These are phyloP conservation scores for Aspergillus cavernicola DNA, from an alignment of 495 filamentous ascomycete species.

Conservation along the genomic window DNA sequence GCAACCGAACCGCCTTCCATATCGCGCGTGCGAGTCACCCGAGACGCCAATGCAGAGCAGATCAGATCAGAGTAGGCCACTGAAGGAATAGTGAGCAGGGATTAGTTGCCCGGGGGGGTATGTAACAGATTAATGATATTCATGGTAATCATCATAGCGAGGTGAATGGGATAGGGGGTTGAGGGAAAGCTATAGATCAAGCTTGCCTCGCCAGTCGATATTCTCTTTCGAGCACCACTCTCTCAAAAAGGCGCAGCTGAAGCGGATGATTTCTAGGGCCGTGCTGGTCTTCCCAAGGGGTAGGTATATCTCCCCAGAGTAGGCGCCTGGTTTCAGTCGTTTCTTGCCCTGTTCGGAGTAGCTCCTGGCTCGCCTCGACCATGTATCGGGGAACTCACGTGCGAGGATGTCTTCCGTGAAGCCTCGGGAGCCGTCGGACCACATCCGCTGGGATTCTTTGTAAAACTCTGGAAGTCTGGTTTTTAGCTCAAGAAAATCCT, in stretches of 20 bases:
- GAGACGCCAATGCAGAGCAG: slow-evolving; percentile 6
- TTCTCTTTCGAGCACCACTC: slow-evolving; percentile 46
- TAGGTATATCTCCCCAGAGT: slow-evolving; percentile 40
- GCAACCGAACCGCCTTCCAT: too few relatives aligned
- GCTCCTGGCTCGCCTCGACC: slow-evolving; percentile 38
- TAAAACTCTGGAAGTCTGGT: slow-evolving; percentile 37
- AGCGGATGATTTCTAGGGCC: slow-evolving; percentile 46
- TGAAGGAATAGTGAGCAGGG: neutral
- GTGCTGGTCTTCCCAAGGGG: slow-evolving; percentile 39
- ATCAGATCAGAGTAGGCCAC: neutral
- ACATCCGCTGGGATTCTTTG: slow-evolving; percentile 41
- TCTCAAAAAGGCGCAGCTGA: slow-evolving; percentile 39
- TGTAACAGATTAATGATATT: neutral
- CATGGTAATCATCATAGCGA: neutral
- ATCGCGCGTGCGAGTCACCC: neutral
- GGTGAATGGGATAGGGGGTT: too few relatives aligned
- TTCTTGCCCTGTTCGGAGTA: slow-evolving; percentile 36
- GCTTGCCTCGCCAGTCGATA: slow-evolving; percentile 38
- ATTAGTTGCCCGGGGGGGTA: neutral
- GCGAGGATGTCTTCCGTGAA: slow-evolving; percentile 43
- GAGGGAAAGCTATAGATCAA: slow-evolving; percentile 22
- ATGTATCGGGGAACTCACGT: slow-evolving; percentile 44
- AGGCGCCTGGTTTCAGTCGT: slow-evolving; percentile 35
- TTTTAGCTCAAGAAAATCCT: slow-evolving; percentile 40
- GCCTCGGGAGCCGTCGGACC: slow-evolving; percentile 41